These are phyloP conservation scores for Kwoniella sp. DNA, from an alignment of 768 basidiomycete species.

Conservation along the genomic window DNA sequence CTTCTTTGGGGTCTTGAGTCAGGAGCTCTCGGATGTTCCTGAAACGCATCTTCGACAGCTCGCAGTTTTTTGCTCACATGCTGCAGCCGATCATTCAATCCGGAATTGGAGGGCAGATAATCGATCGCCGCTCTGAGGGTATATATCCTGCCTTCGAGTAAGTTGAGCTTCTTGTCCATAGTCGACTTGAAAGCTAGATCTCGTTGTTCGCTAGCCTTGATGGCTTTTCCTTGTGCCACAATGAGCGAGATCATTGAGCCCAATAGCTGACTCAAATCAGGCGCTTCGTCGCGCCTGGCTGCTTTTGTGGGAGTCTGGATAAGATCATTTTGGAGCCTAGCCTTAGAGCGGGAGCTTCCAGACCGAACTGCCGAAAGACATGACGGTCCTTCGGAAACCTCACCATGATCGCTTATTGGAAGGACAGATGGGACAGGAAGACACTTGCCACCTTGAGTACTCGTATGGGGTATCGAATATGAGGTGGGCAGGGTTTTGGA, in stretches of 20 bases:
- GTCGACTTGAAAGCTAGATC: background rate
- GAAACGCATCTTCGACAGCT: background rate
- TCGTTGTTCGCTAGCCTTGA: background rate
- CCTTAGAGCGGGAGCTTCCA: no score
- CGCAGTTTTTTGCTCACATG: background rate
- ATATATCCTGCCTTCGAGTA: background rate
- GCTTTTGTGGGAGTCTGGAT: background rate
- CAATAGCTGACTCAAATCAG: background rate
- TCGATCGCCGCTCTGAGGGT: background rate
- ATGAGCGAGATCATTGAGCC: slow-evolving; percentile 2
- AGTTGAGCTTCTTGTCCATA: background rate
- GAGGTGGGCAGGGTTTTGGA: no score
- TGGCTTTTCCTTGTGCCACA: background rate
- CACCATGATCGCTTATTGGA: no score
- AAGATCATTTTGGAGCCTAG: background rate
- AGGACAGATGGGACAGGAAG: no score
- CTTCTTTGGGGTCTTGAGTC: no score
- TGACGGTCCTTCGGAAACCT: no score
- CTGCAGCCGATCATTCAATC: background rate
- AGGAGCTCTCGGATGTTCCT: background rate
- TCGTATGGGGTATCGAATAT: no score
- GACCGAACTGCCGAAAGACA: no score
- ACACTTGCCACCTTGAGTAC: no score
- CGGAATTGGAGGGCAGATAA: background rate
- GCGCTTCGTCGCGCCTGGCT: background rate